Evolutionary conservation across 352 stramenopile genomes (phyloP), one percentile per base, ranked within the genome.

Genomic region (Phytophthora pseudosyringae): DNA sequence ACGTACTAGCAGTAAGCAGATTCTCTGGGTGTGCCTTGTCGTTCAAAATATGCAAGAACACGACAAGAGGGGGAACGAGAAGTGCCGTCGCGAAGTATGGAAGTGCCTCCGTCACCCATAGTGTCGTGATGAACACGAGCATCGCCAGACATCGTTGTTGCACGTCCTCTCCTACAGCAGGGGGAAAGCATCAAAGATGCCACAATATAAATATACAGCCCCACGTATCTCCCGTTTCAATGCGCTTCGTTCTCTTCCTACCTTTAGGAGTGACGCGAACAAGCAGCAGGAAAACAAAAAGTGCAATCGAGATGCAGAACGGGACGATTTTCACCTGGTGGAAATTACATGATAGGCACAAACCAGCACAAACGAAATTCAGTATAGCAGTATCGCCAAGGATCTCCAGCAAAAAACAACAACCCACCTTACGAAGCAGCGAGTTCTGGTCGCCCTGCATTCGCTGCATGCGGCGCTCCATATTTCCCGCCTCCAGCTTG

Each of bases 21-120:
- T 61, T 75, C 1, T 88, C 77, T 0, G 88, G 88, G 51, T 93
- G 58, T n/a, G 74, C 67, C 71, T 94, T 93, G 59, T 94, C 77
- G 58, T 96, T 92, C 59, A 98, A 60, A 56, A 98, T 95, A 31
- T 80, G 73, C 62, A 97, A 67, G 52, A 97, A 91, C 8, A 97
- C 89, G 12, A 97, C 90, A 21, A 98, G 78, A 18, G 86, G 80
- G 0, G 92, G 91, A 38, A 98, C 89, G 21, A 97, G 76, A 28
- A 97, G 64, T 29, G 92, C 90, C 3, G 92, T 98, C 6, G 90
- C 89, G 66, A 97, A 97, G 71, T 97, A 98, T 1, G 92, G 92
- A 31, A 97, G 71, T 4, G 91, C 92, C 41, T 97, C 90, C 0
- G 90, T 97, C 11, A 97, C 86, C 92, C 92, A 98, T 9, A 98